Conservation (phyloP, 306 rosid species). For the Vicia faba region DNA sequence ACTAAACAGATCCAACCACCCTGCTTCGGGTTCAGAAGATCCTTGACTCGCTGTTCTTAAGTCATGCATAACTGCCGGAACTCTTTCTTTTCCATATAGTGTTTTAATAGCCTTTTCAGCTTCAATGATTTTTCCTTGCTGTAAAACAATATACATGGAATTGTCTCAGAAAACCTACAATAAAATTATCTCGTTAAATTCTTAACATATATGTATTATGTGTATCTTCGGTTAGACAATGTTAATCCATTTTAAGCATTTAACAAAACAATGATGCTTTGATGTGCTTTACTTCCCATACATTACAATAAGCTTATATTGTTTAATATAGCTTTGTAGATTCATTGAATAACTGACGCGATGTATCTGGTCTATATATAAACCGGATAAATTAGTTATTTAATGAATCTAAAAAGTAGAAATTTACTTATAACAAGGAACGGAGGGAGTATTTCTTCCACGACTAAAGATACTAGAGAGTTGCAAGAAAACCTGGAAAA, state of each 20-base stretch:
- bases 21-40: conserved; percentile 89
- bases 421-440: no score
- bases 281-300: no score
- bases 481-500: conserved; percentile 70
- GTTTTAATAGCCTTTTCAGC: conserved; percentile 79
- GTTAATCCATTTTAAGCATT: conserved; percentile 7
- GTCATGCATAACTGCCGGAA: conserved; percentile 65
- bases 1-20: conserved; percentile 95
- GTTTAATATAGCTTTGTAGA: no score
- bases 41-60: conserved; percentile 69
- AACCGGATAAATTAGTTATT: no score
- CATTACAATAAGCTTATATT: no score
- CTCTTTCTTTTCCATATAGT: conserved; percentile 84
- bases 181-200: conserved; percentile 20
- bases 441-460: conserved; percentile 29
- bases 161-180: conserved; percentile 34
- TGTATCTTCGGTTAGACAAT: conserved; percentile 7
- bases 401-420: no score
- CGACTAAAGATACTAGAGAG: conserved; percentile 20
- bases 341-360: no score
- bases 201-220: neutral
- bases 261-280: conserved; percentile 3
- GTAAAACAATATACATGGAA: conserved; percentile 39
- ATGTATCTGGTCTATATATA: no score
- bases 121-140: conserved; percentile 85